phyloP scores from a whole-genome alignment of 2,329 filamentous ascomycete species.

The Colletotrichum sp. region DNA sequence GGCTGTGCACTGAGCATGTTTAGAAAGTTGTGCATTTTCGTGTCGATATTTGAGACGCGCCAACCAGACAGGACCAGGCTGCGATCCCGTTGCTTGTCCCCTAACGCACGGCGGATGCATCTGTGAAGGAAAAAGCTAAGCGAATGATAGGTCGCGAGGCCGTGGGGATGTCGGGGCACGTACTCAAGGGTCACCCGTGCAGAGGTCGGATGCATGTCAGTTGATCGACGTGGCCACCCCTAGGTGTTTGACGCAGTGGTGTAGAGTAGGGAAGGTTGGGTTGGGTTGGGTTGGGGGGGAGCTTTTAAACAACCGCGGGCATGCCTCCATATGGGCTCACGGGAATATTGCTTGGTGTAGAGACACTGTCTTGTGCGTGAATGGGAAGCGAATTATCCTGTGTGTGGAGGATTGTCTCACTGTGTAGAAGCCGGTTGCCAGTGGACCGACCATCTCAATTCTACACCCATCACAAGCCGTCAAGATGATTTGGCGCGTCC shows the following conservation, averaged over 20 bases:
- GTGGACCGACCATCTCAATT: neutral
- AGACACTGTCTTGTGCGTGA: neutral
- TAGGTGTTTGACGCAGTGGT: slow-evolving; percentile 6
- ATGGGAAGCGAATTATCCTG: neutral
- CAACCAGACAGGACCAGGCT: neutral
- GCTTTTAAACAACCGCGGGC: neutral
- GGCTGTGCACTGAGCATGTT: neutral
- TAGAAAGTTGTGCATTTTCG: neutral
- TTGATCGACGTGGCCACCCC: slow-evolving; percentile 8
- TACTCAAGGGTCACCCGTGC: neutral
- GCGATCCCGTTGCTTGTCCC: neutral
- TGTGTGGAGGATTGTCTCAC: neutral
- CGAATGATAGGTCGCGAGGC: neutral
- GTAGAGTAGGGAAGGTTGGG: neutral
- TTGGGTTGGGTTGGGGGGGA: neutral
- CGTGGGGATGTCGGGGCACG: neutral
- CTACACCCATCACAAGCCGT: neutral
- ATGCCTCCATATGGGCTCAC: neutral
- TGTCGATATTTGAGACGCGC: slow-evolving; percentile 10
- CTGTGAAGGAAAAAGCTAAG: neutral
- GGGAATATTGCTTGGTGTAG: neutral
- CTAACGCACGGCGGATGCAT: neutral
- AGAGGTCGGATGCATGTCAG: neutral
- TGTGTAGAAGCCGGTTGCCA: neutral
- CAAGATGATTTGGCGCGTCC: neutral